Evolutionary conservation across 225 moss, liverwort and hornwort genomes (phyloP), one percentile per base, ranked within the genome.

Genomic region (Bryum argenteum): DNA sequence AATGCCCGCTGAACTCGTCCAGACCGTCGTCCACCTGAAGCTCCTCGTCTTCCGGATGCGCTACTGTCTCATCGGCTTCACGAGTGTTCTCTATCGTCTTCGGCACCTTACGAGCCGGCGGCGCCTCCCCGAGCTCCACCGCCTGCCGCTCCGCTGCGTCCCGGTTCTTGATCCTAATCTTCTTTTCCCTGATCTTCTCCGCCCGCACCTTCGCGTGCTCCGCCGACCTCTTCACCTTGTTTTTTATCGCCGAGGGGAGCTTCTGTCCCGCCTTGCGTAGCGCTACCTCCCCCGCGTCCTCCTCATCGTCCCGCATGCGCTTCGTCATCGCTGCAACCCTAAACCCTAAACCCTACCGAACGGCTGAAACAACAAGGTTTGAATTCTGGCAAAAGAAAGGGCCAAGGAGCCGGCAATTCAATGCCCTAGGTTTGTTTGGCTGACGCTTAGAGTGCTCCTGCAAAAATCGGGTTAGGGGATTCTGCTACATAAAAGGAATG

Each of bases 11-110:
- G 43, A 98, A 98, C 67, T 98, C 97, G 42, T 98, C 94, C 18
- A 80, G 70, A 58, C 82, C 87, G 64, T 87, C 88, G 56, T 98
- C 97, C 7, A 75, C 94, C 58, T 87, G 89, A 22, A 98, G 70
- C 92, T 94, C 97, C 44, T 98, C 97, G 61, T 98, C 97, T 23
- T 92, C 92, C 13, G 92, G 88, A 43, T 82, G 90, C 58, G 91
- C 94, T 8, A 98, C 78, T 11, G 97, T 98, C 65, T 98, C 97
- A 62, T 98, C 97, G 9, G 75, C 77, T 76, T 98, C 97, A 5
- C 94, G 81, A 14, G 94, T 98, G 26, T 85, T 98, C 63, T 98
- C 97, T 19, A 98, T 94, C 13, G 97, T 98, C 61, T 87, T 83
- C 50, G 90, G 97, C 58, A 91, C 78, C 71, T 94, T 78, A 61